Percentiles rank a stretch among this genome's conserved stretches.
These are phyloP conservation scores for Boletus smithii DNA, from an alignment of 1,284 basidiomycete genomes.

Conservation along the genomic window DNA sequence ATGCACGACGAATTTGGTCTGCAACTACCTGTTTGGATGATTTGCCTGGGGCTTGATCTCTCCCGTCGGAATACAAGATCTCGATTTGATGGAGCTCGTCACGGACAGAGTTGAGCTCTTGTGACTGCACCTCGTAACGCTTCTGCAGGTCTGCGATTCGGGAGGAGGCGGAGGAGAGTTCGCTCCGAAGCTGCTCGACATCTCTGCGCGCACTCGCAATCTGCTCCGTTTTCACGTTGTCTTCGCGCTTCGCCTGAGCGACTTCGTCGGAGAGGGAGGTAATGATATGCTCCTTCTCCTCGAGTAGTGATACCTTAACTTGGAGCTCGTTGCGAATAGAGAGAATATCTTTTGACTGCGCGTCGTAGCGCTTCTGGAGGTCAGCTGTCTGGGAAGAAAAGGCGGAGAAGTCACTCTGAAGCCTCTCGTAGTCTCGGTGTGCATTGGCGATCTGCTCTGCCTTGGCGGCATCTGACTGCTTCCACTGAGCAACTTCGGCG, in stretches of 20 bases:
- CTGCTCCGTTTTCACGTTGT: not conserved
- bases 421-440: not conserved
- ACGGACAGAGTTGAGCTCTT: not conserved
- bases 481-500: not conserved
- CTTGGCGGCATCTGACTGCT: not conserved
- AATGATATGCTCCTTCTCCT: slow-evolving; percentile 6
- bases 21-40: not conserved
- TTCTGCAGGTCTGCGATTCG: slow-evolving; percentile 1
- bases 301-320: not conserved
- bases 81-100: slow-evolving; percentile 3
- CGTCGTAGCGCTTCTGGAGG: slow-evolving; percentile 5
- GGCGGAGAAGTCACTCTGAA: slow-evolving; percentile 2
- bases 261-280: not conserved
- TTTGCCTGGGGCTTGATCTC: not conserved
- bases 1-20: not conserved
- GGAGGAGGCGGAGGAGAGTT: slow-evolving; percentile 5
- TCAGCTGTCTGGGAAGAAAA: not conserved
- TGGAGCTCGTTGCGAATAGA: slow-evolving; percentile 9
- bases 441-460: not conserved
- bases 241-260: not conserved
- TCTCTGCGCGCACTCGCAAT: not conserved
- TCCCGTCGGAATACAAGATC: not conserved
- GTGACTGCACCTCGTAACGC: not conserved
- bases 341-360: slow-evolving; percentile 3
- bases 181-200: slow-evolving; percentile 2